Evolutionary conservation across 192 early-diverging fungal species (phyloP).

Genomic region (Diversispora epigaea): DNA sequence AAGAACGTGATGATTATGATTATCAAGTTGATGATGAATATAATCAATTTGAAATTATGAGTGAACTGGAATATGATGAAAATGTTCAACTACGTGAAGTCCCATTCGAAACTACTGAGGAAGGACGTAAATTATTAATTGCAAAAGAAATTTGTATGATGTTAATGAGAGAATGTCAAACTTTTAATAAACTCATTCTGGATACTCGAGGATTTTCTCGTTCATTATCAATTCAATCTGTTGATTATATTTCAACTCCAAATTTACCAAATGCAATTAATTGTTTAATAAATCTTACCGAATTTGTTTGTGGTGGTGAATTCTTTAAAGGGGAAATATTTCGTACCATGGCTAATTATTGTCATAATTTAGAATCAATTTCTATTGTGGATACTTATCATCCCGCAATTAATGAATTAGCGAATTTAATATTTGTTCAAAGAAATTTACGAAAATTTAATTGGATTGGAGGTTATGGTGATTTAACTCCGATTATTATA

Average conservation of each 20-base stretch:
- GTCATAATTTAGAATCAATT: constrained; percentile 1
- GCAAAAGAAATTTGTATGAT: neutral
- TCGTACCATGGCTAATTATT: neutral
- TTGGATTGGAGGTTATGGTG: neutral
- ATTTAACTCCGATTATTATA: neutral
- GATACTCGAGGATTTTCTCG: constrained; percentile 5
- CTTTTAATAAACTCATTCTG: neutral
- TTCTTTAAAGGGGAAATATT: constrained; percentile 18
- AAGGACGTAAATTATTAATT: neutral
- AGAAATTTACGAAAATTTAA: neutral
- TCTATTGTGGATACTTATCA: neutral
- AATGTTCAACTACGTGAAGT: neutral
- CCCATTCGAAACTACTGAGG: neutral
- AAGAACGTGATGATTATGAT: constrained; percentile 7
- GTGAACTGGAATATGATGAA: constrained; percentile 11
- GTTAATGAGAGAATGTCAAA: neutral
- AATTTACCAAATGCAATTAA: neutral
- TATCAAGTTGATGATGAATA: neutral
- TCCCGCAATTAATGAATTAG: neutral
- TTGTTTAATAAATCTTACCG: neutral
- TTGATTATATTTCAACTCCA: constrained; percentile 2
- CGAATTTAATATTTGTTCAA: neutral
- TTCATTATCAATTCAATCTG: neutral
- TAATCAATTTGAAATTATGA: neutral
- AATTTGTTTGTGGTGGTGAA: constrained; percentile 12